Conservation (phyloP, 2,329 filamentous ascomycete genomes). For the Allantophomopsis cytisporea region DNA sequence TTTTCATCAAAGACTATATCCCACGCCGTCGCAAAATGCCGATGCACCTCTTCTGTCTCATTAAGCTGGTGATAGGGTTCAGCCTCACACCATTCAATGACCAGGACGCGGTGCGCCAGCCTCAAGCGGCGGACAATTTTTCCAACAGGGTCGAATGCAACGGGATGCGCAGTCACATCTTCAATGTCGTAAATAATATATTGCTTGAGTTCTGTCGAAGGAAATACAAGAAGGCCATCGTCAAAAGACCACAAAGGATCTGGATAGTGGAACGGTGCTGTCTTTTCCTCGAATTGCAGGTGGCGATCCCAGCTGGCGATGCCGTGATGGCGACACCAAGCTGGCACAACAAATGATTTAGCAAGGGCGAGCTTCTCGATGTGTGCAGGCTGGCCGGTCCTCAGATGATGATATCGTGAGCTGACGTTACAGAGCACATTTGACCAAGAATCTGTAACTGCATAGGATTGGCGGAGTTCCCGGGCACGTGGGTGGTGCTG, state of each 20-base stretch:
- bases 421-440: slow-evolving; percentile 33
- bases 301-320: slow-evolving; percentile 25
- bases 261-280: slow-evolving; percentile 27
- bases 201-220: slow-evolving; percentile 14
- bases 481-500: slow-evolving; percentile 36
- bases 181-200: slow-evolving; percentile 37
- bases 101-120: slow-evolving; percentile 36
- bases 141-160: slow-evolving; percentile 35
- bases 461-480: slow-evolving; percentile 28
- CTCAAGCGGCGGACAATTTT: slow-evolving; percentile 41
- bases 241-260: slow-evolving; percentile 41
- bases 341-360: slow-evolving; percentile 16
- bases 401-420: slow-evolving; percentile 39
- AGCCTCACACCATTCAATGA: slow-evolving; percentile 49
- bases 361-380: slow-evolving; percentile 29
- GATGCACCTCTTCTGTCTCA: slow-evolving; percentile 33
- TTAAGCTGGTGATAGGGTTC: slow-evolving; percentile 36
- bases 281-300: slow-evolving; percentile 25
- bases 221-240: slow-evolving; percentile 39
- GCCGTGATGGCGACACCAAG: slow-evolving; percentile 14
- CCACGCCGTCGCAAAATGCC: slow-evolving; percentile 46
- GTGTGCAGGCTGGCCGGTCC: slow-evolving; percentile 28
- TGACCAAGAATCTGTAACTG: slow-evolving; percentile 21
- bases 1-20: slow-evolving; percentile 23
- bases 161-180: slow-evolving; percentile 23